Conservation (phyloP, 148 eudicot genomes). For the Rhododendron molle region DNA sequence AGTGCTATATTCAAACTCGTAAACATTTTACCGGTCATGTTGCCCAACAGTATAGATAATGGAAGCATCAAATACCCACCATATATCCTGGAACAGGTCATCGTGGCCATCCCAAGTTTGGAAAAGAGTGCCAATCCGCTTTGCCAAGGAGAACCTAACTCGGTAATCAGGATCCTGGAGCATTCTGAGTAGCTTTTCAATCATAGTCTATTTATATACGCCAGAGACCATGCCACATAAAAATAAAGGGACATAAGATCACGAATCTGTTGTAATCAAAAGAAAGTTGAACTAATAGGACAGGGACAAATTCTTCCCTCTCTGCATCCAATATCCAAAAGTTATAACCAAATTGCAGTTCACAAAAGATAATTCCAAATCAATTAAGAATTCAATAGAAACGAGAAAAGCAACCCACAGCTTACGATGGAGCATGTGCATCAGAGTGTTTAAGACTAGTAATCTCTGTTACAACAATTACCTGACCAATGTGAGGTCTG, state of each 20-base stretch:
- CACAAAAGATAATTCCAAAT: neutral
- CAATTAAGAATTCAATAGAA: conserved; percentile 6
- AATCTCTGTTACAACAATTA: conserved; percentile 21
- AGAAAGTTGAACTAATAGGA: neutral
- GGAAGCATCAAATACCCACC: conserved; percentile 32
- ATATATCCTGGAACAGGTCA: conserved; percentile 88
- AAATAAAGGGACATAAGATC: neutral
- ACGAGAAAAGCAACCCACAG: neutral
- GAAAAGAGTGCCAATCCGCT: conserved; percentile 79
- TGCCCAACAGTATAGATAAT: neutral
- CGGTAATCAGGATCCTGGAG: conserved; percentile 86
- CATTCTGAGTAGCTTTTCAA: conserved; percentile 71
- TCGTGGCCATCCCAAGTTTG: conserved; percentile 97
- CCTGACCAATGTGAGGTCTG: conserved; percentile 78
- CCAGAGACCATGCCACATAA: conserved; percentile 7
- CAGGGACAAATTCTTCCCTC: neutral
- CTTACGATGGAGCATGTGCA: neutral
- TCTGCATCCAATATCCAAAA: neutral
- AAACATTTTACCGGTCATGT: neutral
- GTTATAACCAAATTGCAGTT: neutral
- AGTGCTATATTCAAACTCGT: neutral
- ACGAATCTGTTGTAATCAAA: neutral
- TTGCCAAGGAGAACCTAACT: conserved; percentile 72
- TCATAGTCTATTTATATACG: conserved; percentile 51
- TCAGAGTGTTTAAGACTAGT: conserved; percentile 16